Conservation (phyloP, 2,329 filamentous ascomycete genomes). For the Fusarium mundagurra region DNA sequence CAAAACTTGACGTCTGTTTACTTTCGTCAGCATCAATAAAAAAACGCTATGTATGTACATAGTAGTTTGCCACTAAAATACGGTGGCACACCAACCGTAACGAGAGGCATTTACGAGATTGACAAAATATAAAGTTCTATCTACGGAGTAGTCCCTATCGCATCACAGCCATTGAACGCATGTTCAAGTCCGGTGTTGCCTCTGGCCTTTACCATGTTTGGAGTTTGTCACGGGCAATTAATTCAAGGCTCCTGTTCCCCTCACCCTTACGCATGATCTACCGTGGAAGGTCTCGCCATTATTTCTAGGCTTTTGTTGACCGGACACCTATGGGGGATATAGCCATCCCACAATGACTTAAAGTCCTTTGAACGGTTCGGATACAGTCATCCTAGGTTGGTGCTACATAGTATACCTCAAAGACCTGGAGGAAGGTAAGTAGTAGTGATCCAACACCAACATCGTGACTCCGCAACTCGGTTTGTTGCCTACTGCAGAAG, state of each 20-base stretch:
- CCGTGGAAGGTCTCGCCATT: conserved; percentile 39
- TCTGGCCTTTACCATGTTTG: conserved; percentile 8
- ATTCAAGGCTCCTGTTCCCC: conserved; percentile 9
- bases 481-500: neutral
- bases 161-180: neutral
- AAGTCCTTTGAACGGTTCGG: conserved; percentile 19
- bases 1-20: neutral
- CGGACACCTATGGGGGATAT: conserved; percentile 21
- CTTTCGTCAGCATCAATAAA: neutral
- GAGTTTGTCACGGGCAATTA: conserved; percentile 1
- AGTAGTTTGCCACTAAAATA: conserved; percentile 7
- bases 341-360: conserved; percentile 35
- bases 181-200: neutral
- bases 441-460: neutral
- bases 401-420: neutral
- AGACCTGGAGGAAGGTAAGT: neutral
- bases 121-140: neutral
- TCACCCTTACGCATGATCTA: conserved; percentile 16
- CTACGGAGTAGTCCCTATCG: neutral
- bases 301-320: conserved; percentile 34
- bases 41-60: conserved; percentile 1
- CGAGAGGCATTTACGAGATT: conserved; percentile 16
- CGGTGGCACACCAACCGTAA: neutral
- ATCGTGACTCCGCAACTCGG: neutral
- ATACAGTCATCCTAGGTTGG: neutral